Conservation (phyloP, 257 asterid species). For the Solanum microdontum region DNA sequence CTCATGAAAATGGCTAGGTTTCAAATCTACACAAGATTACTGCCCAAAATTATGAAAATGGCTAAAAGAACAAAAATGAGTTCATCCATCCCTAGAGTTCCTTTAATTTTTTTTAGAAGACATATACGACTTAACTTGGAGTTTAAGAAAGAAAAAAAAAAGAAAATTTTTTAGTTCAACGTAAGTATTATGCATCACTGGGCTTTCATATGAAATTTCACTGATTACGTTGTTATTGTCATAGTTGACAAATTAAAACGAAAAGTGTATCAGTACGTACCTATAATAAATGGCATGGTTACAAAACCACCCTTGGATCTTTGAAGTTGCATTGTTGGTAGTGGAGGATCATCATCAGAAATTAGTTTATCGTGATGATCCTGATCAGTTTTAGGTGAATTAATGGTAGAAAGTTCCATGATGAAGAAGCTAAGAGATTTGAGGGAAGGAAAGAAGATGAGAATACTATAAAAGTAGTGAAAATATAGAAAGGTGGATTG, state of each 20-base stretch:
- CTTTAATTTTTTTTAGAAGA: too few species aligned
- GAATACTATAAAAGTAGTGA: background rate
- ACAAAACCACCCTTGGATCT: slow-evolving; percentile 39
- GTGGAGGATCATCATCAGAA: background rate
- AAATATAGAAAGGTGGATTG: background rate
- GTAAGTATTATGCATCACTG: background rate
- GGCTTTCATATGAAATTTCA: background rate
- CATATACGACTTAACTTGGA: background rate
- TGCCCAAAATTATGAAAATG: background rate
- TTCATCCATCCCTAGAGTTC: background rate
- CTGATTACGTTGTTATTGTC: fast-evolving
- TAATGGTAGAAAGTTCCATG: background rate
- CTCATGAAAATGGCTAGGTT: background rate
- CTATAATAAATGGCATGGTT: slow-evolving; percentile 67
- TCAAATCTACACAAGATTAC: too few species aligned
- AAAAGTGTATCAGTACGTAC: slow-evolving; percentile 4
- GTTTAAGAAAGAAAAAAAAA: background rate
- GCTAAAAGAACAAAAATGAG: background rate
- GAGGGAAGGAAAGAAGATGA: background rate
- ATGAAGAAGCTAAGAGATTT: background rate
- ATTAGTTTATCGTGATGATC: background rate
- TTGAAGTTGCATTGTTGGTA: background rate
- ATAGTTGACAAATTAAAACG: background rate
- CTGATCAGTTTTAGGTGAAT: background rate
- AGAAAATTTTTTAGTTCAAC: too few species aligned